phyloP scores from a whole-genome alignment of 768 basidiomycete genomes.

The Lactarius sp. region DNA sequence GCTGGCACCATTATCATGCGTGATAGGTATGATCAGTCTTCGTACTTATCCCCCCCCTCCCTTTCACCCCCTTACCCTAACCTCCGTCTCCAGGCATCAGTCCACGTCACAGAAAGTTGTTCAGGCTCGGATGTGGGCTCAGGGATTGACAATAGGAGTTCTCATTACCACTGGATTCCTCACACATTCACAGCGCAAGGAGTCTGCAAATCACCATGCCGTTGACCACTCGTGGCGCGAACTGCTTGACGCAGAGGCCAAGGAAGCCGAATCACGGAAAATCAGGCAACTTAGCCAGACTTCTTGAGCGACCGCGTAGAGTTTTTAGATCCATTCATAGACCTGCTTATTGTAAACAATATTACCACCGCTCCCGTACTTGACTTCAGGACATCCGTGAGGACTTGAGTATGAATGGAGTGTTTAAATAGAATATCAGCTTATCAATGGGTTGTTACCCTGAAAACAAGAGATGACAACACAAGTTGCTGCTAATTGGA shows the following conservation, averaged over 20 bases:
- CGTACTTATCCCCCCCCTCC: neutral
- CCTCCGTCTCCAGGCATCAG: slow-evolving; percentile 29
- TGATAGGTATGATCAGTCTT: slow-evolving; percentile 27
- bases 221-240: slow-evolving; percentile 27
- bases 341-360: neutral
- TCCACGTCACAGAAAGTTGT: slow-evolving; percentile 47
- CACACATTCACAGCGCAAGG: slow-evolving; percentile 34
- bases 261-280: slow-evolving; percentile 22
- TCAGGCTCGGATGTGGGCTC: slow-evolving; percentile 87
- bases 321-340: neutral
- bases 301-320: slow-evolving; percentile 1
- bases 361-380: neutral
- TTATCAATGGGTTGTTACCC: no score
- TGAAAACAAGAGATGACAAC: no score
- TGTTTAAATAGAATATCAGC: no score
- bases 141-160: slow-evolving; percentile 73
- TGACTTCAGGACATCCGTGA: neutral
- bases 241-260: slow-evolving; percentile 24
- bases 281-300: slow-evolving; percentile 1
- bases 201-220: slow-evolving; percentile 3
- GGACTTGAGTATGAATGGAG: no score
- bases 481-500: no score
- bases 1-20: slow-evolving; percentile 33
- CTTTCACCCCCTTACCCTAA: neutral
- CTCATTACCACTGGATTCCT: slow-evolving; percentile 64